Evolutionary conservation across 345 rosid genomes (phyloP), one percentile per base, ranked within the genome.

Genomic region (Cardiospermum halicacabum): DNA sequence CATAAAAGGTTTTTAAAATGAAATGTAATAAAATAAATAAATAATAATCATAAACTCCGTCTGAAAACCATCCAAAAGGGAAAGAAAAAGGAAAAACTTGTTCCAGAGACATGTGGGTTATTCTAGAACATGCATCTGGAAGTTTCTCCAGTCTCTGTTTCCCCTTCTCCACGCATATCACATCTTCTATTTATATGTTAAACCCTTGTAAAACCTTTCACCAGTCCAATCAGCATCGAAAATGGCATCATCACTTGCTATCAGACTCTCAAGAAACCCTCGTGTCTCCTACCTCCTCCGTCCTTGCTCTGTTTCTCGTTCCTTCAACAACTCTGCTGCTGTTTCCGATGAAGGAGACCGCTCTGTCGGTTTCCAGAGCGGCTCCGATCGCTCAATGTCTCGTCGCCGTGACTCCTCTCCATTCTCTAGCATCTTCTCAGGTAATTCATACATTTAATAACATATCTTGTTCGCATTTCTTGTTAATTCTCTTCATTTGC

Each of bases 231-330:
- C 8, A 1, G 56, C 5, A 11, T 0, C 2, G 25, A 21, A 16
- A 30, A 86, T 80, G 86, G 85, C 85, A 9, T 81, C 74, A 5
- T 69, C 70, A 4, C 55, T 66, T 21, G 75, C 77, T 39, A 68
- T 81, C 12, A 71, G 75, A 62, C n/a, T 69, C 72, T n/a, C n/a
- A n/a, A 34, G 39, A 34, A 34, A 11, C 11, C 58, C 28, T 68
- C 51, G 77, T 22, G 8, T 77, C 21, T 22, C 77, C 8, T 40
- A 54, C 48, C 56, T 67, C 18, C n/a, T 75, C 19, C 77, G 77
- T 53, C 9, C 71, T 0, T 56, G 53, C 25, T 12, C 66, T 54
- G 67, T 1, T 0, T 60, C 67, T n/a, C 85, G 81, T 53, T 66
- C 72, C 58, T 82, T 80, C 77, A 75, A 75, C 72, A 75, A 69